Evolutionary conservation across 2,329 filamentous ascomycete species (phyloP).

Genomic region (Colletotrichum horii): DNA sequence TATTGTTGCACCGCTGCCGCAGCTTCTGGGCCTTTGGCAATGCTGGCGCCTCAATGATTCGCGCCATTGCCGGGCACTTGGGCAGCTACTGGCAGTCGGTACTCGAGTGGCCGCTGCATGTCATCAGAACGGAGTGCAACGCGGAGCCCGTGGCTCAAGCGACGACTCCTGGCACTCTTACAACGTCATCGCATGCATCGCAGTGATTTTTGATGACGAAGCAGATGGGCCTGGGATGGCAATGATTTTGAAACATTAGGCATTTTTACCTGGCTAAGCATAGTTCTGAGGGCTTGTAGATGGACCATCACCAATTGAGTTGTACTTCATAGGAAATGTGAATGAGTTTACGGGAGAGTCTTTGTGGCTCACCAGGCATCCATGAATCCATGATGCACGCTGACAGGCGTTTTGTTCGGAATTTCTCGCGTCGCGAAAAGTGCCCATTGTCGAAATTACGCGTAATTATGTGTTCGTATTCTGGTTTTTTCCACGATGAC

Average conservation of each 20-base stretch:
- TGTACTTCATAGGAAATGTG: not conserved
- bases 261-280: not conserved
- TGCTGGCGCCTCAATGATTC: not conserved
- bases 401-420: not conserved
- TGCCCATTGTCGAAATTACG: too few species aligned
- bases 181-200: not conserved
- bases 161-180: not conserved
- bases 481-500: too few species aligned
- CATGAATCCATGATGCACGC: not conserved
- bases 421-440: too few species aligned
- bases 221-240: not conserved
- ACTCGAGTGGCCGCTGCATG: not conserved
- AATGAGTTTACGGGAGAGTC: not conserved
- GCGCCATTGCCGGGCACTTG: not conserved
- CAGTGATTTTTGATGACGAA: not conserved
- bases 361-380: not conserved
- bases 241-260: not conserved
- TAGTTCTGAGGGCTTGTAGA: not conserved
- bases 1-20: not conserved
- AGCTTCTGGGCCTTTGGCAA: not conserved
- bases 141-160: not conserved
- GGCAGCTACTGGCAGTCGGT: not conserved
- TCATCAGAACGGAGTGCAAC: not conserved
- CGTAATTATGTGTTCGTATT: too few species aligned
- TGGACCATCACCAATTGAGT: fast-evolving